phyloP scores from a whole-genome alignment of 768 basidiomycete species.

The Leccinum fibrillosum region DNA sequence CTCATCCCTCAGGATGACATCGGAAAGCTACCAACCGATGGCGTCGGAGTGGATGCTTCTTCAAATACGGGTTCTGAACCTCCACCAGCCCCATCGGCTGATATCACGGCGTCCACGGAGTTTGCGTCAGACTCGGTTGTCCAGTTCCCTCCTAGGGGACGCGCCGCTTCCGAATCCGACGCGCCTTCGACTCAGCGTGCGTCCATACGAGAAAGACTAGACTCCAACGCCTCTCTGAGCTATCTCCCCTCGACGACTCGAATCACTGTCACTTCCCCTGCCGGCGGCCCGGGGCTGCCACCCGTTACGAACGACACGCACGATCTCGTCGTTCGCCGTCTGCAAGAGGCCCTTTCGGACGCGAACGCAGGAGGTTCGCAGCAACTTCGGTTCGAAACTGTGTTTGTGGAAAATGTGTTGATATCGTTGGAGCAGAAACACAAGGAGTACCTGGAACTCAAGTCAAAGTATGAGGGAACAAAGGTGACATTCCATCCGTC shows the following conservation, averaged over 20 bases:
- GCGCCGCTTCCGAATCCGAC: slow-evolving; percentile 35
- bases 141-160: slow-evolving; percentile 17
- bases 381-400: slow-evolving; percentile 69
- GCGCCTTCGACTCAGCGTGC: slow-evolving; percentile 7
- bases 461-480: slow-evolving; percentile 76
- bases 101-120: slow-evolving; percentile 12
- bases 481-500: slow-evolving; percentile 56
- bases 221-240: slow-evolving; percentile 25
- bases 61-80: background rate
- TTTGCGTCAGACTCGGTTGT: slow-evolving; percentile 9
- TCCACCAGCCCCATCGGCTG: background rate
- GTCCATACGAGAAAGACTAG: slow-evolving; percentile 21
- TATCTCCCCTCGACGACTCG: slow-evolving; percentile 25
- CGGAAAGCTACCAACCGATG: background rate
- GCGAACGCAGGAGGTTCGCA: slow-evolving; percentile 57
- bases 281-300: slow-evolving; percentile 25
- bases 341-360: slow-evolving; percentile 61
- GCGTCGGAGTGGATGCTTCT: background rate
- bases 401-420: slow-evolving; percentile 68
- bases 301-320: slow-evolving; percentile 33
- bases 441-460: slow-evolving; percentile 60
- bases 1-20: slow-evolving; percentile 10
- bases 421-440: slow-evolving; percentile 61
- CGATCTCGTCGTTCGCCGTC: slow-evolving; percentile 45
- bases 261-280: slow-evolving; percentile 47